These are phyloP conservation scores for Baffinella frigidus DNA, from an alignment of 208 protist genomes.

Conservation along the genomic window DNA sequence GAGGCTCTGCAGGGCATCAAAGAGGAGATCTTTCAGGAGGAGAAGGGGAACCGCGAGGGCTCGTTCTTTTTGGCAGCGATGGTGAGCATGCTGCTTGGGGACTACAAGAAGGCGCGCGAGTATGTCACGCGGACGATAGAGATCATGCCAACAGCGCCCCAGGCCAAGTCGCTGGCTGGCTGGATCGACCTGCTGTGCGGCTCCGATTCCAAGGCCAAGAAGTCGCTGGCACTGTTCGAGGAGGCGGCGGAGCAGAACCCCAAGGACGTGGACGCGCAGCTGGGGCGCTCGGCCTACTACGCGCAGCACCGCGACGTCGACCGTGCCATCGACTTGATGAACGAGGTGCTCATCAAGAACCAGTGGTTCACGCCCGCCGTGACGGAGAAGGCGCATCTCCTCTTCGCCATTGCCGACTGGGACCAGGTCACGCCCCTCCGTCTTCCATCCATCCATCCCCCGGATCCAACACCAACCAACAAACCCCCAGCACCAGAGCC, in stretches of 20 bases:
- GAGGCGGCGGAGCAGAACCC: neutral
- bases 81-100: neutral
- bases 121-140: neutral
- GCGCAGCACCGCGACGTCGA: neutral
- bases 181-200: slow-evolving; percentile 37
- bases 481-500: no score
- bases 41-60: slow-evolving; percentile 4
- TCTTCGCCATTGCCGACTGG: neutral
- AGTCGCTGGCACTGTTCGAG: slow-evolving; percentile 5
- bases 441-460: no score
- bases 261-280: neutral
- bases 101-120: slow-evolving; percentile 25
- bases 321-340: neutral
- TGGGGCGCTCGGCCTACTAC: neutral
- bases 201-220: slow-evolving; percentile 8
- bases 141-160: neutral
- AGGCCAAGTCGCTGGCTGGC: slow-evolving; percentile 8
- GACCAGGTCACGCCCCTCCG: no score
- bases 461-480: no score
- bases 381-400: neutral
- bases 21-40: slow-evolving; percentile 34
- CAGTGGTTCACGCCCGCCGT: slow-evolving; percentile 7
- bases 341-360: neutral
- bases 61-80: slow-evolving; percentile 28
- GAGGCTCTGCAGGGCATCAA: slow-evolving; percentile 3